These are phyloP conservation scores for Apophysomyces sp. DNA, from an alignment of 371 early-diverging fungal genomes.

Conservation along the genomic window DNA sequence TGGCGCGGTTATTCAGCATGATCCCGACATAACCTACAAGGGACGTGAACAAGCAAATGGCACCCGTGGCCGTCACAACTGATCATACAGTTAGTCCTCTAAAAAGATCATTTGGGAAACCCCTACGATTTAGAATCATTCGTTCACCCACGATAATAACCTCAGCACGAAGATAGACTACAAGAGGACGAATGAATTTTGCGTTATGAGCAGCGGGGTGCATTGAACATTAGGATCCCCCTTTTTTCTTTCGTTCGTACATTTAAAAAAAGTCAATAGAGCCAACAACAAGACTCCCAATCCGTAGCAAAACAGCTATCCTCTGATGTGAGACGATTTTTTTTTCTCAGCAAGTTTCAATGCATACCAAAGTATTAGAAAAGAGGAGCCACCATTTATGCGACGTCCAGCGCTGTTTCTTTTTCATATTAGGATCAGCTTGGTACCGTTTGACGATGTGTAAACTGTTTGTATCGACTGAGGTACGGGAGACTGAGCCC, in stretches of 20 bases:
- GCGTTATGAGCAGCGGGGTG: conserved; percentile 6
- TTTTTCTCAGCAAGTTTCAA: background rate
- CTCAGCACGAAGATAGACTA: conserved; percentile 49
- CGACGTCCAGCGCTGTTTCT: conserved; percentile 50
- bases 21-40: conserved; percentile 56
- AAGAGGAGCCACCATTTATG: conserved; percentile 54
- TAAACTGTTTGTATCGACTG: conserved; percentile 28
- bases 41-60: conserved; percentile 45
- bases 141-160: conserved; percentile 45
- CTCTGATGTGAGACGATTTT: background rate
- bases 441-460: conserved; percentile 42
- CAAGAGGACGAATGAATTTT: background rate
- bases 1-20: conserved; percentile 49
- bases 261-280: conserved; percentile 45
- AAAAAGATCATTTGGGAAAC: background rate
- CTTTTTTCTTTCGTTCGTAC: too few relatives aligned
- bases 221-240: too few relatives aligned
- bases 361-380: conserved; percentile 51
- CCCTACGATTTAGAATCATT: conserved; percentile 45
- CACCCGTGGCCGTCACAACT: conserved; percentile 53
- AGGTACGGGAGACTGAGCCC: conserved; percentile 15
- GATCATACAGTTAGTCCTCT: background rate
- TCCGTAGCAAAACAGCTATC: conserved; percentile 51
- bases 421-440: conserved; percentile 26
- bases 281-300: conserved; percentile 34